These are phyloP conservation scores for Lipomyces yamadae DNA, from an alignment of 805 yeast species.

Conservation along the genomic window DNA sequence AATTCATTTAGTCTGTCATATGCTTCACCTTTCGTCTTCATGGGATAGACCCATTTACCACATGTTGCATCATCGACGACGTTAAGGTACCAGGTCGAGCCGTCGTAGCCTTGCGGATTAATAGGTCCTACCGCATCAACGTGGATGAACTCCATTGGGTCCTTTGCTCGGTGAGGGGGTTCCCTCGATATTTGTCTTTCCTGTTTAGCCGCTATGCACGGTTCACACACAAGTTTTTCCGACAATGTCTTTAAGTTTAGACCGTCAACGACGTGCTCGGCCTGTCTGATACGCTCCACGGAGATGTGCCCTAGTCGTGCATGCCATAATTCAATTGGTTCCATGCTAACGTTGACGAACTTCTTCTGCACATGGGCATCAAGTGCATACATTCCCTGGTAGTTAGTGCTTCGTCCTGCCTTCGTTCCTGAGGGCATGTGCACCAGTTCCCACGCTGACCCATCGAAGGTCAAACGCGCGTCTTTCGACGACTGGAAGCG, in stretches of 20 bases:
- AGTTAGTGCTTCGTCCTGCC: not conserved
- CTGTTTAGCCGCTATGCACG: not conserved
- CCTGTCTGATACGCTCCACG: not conserved
- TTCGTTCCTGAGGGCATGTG: not conserved
- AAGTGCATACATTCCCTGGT: not conserved
- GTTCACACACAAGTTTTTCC: not conserved
- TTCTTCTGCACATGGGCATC: not conserved
- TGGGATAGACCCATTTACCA: conserved; percentile 4
- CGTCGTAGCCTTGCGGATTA: conserved; percentile 4
- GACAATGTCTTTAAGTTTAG: not conserved
- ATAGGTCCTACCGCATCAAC: not conserved
- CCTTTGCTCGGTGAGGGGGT: not conserved
- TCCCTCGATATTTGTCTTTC: not conserved
- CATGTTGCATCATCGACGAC: conserved; percentile 10
- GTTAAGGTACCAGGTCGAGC: conserved; percentile 1
- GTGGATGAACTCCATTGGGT: not conserved
- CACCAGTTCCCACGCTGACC: not conserved
- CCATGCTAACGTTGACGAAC: not conserved
- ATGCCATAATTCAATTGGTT: not conserved
- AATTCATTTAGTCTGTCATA: not conserved
- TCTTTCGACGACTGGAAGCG: conserved; percentile 2
- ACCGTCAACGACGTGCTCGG: not conserved
- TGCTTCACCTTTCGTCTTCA: not conserved
- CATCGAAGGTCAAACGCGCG: conserved; percentile 1
- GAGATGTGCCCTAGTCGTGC: not conserved